These are phyloP conservation scores for Plasmodium relictum DNA, from an alignment of 169 alveolate genomes.

Conservation along the genomic window DNA sequence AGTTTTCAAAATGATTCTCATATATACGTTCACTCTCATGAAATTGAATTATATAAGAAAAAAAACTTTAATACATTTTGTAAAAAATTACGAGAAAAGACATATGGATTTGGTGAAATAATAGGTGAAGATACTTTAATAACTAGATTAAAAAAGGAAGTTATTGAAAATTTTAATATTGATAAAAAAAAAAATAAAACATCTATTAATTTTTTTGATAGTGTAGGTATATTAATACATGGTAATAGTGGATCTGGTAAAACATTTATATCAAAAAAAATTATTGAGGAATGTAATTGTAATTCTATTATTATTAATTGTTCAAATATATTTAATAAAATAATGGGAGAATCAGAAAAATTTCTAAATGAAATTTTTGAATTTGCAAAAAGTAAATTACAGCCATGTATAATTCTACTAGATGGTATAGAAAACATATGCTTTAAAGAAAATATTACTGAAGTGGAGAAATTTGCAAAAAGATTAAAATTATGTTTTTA, in stretches of 20 bases:
- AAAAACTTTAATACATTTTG: not conserved
- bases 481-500: conserved; percentile 68
- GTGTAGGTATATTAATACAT: conserved; percentile 29
- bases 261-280: conserved; percentile 29
- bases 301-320: conserved; percentile 58
- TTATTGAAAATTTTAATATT: conserved; percentile 6
- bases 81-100: not conserved
- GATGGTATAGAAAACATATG: conserved; percentile 64
- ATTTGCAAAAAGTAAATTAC: conserved; percentile 38
- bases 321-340: conserved; percentile 50
- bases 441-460: not conserved
- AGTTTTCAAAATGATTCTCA: conserved; percentile 44
- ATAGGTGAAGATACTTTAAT: conserved; percentile 34
- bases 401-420: conserved; percentile 45
- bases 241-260: conserved; percentile 68
- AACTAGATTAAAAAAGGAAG: conserved; percentile 8
- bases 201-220: not conserved
- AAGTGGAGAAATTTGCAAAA: conserved; percentile 7
- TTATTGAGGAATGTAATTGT: conserved; percentile 74
- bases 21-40: conserved; percentile 23
- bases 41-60: conserved; percentile 50
- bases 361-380: conserved; percentile 39
- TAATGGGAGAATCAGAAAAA: conserved; percentile 76
- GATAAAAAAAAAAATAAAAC: not conserved
- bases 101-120: conserved; percentile 19